A percentile compares a stretch with the other conserved stretches of the same genome.
Conservation (phyloP, 2,329 filamentous ascomycete genomes). For the Penicillium sp. region DNA sequence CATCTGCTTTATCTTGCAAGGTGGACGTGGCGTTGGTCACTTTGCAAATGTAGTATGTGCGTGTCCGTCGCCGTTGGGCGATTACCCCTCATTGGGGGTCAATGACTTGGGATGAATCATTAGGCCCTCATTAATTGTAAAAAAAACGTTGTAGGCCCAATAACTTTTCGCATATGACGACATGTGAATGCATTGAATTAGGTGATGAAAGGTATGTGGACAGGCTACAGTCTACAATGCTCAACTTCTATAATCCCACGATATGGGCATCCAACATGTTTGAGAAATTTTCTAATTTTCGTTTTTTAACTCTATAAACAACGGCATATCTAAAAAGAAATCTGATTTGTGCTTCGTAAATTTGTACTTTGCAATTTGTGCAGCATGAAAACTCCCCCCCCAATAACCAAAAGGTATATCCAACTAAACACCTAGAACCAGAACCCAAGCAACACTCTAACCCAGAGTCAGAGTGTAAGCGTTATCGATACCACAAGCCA, state of each 20-base stretch:
- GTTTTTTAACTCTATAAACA: not conserved
- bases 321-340: not conserved
- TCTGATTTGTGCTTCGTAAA: not conserved
- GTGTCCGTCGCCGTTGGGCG: not conserved
- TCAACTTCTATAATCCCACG: not conserved
- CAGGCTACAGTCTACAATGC: not conserved
- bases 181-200: not conserved
- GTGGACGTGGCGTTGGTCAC: not conserved
- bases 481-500: slow-evolving; percentile 17
- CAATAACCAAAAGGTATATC: slow-evolving; percentile 5
- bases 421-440: slow-evolving; percentile 5
- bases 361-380: slow-evolving; percentile 4
- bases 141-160: not conserved
- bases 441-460: slow-evolving; percentile 6
- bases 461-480: slow-evolving; percentile 34
- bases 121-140: not conserved
- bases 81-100: not conserved
- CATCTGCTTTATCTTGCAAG: not conserved
- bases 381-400: slow-evolving; percentile 2
- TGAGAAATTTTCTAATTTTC: not conserved
- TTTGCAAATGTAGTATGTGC: not conserved
- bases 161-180: no score
- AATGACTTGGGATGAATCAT: not conserved
- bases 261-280: not conserved
- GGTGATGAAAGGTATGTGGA: not conserved